phyloP scores from a whole-genome alignment of 306 rosid species.

The Cucurbita ficifolia region DNA sequence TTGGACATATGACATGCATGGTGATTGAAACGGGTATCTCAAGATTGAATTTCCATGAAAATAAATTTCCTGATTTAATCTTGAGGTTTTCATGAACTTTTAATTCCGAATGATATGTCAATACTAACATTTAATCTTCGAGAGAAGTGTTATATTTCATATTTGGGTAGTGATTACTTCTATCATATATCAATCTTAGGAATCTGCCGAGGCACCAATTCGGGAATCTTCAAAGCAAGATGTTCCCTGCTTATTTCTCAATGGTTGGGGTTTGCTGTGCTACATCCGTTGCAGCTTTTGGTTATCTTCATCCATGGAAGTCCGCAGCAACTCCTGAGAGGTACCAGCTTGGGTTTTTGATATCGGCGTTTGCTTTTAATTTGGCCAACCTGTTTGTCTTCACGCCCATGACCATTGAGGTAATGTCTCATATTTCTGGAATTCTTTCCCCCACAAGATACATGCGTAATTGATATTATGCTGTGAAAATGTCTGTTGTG shows the following conservation, averaged over 20 bases:
- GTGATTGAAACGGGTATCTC: neutral
- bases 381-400: slow-evolving; percentile 77
- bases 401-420: slow-evolving; percentile 97
- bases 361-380: slow-evolving; percentile 70
- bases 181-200: slow-evolving; percentile 19
- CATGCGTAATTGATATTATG: neutral
- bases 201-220: slow-evolving; percentile 95
- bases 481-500: neutral
- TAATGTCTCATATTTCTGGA: slow-evolving; percentile 9
- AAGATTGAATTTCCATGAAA: neutral
- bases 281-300: slow-evolving; percentile 60
- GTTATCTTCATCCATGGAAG: slow-evolving; percentile 88
- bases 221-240: slow-evolving; percentile 94
- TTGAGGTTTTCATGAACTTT: too few relatives aligned
- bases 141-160: neutral
- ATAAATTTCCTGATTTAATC: neutral
- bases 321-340: slow-evolving; percentile 49
- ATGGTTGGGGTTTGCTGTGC: slow-evolving; percentile 71
- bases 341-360: slow-evolving; percentile 90
- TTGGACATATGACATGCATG: neutral
- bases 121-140: neutral
- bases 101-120: too few relatives aligned
- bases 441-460: neutral
- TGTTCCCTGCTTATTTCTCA: slow-evolving; percentile 90
- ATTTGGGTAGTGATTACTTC: neutral